Base-by-base conservation (phyloP, 441 rosid genomes). In the Flueggea neowawraea region DNA sequence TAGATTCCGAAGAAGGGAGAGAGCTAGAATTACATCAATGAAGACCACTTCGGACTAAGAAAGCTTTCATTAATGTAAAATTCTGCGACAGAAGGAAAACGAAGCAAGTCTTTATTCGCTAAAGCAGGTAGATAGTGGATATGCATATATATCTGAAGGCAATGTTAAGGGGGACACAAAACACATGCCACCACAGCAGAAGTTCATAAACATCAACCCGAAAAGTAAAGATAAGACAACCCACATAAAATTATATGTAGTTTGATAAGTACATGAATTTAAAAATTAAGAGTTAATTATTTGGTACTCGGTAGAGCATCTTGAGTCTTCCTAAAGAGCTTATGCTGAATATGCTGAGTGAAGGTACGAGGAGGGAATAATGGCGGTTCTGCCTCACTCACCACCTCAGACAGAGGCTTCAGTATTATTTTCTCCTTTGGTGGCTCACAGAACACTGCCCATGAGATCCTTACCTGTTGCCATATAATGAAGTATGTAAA, bases 371-470 rank as follows among this genome's bases (percentile, higher is more conserved):
- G 95, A 54, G 99, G 97, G 75, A 76, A 91, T 79, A 68, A 53
- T 14, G 96, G 76, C 1, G 94, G 97, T 70, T 87, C 91, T 0
- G 69, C 75, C 71, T 68, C 87, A 2, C 84, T 78, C 63, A 94
- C 82, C 49, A 80, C 61, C 73, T 89, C 96, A 0, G 84, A 80
- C 61, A 90, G 71, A 11, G 98, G 98, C 75, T 83, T 75, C 16
- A 91, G 96, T 28, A 91, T 81, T 70, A 94, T 90, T 78, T 85
- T 94, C 63, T 94, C 97, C 87, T 80, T 87, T 0, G 96, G 97
- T 0, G 99, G 97, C 72, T 94, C 97, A 49, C 95, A 89, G 72
- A 94, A 94, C 52, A 89, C 96, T 11, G 97, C 96, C 97, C 99
- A 94, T 0, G 97, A 94, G 51, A 94, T 73, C 80, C 99, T 81